These are phyloP conservation scores for Blastomyces percursus DNA, from an alignment of 2,329 filamentous ascomycete genomes.

Conservation along the genomic window DNA sequence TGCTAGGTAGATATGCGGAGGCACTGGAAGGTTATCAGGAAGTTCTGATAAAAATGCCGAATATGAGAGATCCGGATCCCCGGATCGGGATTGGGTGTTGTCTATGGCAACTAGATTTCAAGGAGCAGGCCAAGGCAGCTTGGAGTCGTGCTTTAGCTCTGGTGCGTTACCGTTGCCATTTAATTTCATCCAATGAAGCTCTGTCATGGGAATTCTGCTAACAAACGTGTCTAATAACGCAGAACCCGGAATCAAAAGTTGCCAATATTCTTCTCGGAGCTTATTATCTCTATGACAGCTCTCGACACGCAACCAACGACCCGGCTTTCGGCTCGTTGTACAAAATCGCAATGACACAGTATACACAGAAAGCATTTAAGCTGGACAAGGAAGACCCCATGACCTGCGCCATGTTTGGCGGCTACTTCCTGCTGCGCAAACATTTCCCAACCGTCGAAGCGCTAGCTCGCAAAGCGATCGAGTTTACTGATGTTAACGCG, in stretches of 20 bases:
- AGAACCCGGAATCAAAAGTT: constrained; percentile 70
- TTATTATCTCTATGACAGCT: constrained; percentile 79
- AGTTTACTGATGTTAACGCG: constrained; percentile 89
- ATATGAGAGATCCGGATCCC: constrained; percentile 84
- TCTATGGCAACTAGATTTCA: constrained; percentile 92
- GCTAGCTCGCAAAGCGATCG: constrained; percentile 83
- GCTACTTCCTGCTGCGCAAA: constrained; percentile 79
- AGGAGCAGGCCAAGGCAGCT: constrained; percentile 78
- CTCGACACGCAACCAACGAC: constrained; percentile 70
- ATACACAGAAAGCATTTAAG: constrained; percentile 89
- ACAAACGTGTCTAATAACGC: constrained; percentile 4
- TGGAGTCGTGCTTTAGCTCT: constrained; percentile 84
- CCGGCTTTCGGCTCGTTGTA: constrained; percentile 76
- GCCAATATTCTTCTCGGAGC: constrained; percentile 83
- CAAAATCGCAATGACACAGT: constrained; percentile 88
- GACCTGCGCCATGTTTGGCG: constrained; percentile 79
- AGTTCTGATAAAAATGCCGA: constrained; percentile 72
- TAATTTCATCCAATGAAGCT: background rate
- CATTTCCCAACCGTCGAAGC: constrained; percentile 71
- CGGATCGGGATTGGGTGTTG: constrained; percentile 94
- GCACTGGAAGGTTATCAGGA: constrained; percentile 78
- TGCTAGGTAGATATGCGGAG: constrained; percentile 74
- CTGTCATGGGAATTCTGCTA: constrained; percentile 9
- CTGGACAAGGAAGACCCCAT: constrained; percentile 82
- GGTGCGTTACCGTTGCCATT: constrained; percentile 32